Conservation (phyloP, 2,329 filamentous ascomycete species). For the Nakataea oryzae region DNA sequence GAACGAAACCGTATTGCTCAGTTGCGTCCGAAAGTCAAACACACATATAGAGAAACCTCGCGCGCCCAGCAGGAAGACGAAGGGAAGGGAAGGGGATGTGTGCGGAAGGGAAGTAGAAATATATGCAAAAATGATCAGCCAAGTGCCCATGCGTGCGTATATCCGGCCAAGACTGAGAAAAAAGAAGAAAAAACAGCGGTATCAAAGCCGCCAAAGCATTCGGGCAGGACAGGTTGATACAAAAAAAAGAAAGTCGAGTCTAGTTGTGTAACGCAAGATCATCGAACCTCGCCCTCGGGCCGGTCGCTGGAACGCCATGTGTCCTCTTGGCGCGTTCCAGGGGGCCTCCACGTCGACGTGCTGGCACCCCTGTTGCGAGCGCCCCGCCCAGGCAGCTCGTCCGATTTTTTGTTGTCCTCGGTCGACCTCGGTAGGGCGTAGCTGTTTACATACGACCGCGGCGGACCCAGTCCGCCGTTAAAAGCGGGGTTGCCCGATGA, state of each 20-base stretch:
- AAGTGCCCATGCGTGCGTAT: neutral
- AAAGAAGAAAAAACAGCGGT: neutral
- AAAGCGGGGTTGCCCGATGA: constrained; percentile 14
- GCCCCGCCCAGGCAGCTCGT: constrained; percentile 29
- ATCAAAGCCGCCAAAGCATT: neutral
- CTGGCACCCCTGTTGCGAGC: constrained; percentile 28
- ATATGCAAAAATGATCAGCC: neutral
- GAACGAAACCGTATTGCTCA: neutral
- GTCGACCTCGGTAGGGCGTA: constrained; percentile 23
- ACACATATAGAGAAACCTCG: too few species aligned
- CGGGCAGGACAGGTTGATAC: neutral
- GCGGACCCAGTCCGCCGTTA: neutral
- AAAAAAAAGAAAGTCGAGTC: neutral
- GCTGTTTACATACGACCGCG: constrained; percentile 34
- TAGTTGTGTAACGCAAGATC: neutral
- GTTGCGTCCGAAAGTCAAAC: neutral
- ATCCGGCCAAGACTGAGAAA: too few species aligned
- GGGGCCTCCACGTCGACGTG: constrained; percentile 57
- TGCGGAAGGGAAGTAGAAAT: neutral
- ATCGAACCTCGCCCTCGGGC: constrained; percentile 9
- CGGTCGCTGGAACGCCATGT: constrained; percentile 53
- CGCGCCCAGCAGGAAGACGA: neutral
- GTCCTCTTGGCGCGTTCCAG: constrained; percentile 76
- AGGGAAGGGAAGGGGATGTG: neutral
- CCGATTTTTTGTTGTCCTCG: constrained; percentile 46